These are phyloP conservation scores for Pontederia paniculata DNA, from an alignment of 176 grass and related monocot genomes.

Conservation along the genomic window DNA sequence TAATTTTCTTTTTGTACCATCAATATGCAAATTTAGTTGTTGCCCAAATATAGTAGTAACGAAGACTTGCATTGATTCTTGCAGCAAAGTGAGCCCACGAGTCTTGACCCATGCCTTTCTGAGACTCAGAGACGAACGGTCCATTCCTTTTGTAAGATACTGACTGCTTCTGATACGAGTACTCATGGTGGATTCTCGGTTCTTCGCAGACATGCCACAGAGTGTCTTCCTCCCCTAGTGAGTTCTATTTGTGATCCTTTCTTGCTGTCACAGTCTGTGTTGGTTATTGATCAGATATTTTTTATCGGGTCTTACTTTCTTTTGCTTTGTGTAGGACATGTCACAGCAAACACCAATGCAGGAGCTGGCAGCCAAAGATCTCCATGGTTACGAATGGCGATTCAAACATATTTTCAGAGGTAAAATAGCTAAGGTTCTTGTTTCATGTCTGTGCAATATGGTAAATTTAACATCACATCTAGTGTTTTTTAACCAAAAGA, in stretches of 20 bases:
- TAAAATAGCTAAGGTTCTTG: not conserved
- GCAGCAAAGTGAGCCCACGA: not conserved
- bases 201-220: not conserved
- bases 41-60: too few species aligned
- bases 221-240: not conserved
- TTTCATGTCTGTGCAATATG: not conserved
- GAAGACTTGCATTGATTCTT: not conserved
- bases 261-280: not conserved
- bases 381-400: conserved; percentile 73
- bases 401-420: conserved; percentile 89
- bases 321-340: conserved; percentile 46
- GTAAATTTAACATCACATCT: not conserved
- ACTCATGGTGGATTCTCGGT: not conserved
- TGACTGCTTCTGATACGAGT: not conserved
- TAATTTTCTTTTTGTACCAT: not conserved
- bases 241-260: not conserved
- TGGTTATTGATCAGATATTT: not conserved
- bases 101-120: not conserved
- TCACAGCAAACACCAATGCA: conserved; percentile 68
- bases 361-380: conserved; percentile 63
- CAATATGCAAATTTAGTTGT: not conserved
- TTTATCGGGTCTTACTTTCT: not conserved
- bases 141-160: not conserved
- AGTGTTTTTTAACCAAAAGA: not conserved
- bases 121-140: not conserved